phyloP scores from a whole-genome alignment of 106 monocot genomes.

The Dioscorea alata region DNA sequence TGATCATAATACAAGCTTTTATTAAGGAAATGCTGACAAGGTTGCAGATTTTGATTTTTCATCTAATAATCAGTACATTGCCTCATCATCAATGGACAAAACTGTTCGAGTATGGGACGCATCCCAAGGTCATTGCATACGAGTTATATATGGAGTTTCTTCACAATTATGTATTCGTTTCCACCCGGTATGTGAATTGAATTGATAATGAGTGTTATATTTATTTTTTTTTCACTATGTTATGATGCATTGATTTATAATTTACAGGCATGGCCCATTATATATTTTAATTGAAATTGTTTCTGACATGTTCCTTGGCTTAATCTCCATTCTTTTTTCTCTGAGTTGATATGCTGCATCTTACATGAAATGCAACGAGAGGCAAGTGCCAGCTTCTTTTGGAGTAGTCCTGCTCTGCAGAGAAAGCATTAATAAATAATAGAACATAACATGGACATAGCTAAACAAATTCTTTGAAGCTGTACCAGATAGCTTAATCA shows the following conservation, averaged over 20 bases:
- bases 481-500: too few relatives aligned
- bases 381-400: too few relatives aligned
- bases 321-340: too few relatives aligned
- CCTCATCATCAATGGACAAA: constrained; percentile 95
- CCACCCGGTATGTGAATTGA: constrained; percentile 59
- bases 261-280: neutral
- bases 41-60: constrained; percentile 99
- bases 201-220: neutral
- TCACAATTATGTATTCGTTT: constrained; percentile 91
- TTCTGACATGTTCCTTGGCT: too few relatives aligned
- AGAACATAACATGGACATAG: too few relatives aligned
- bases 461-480: too few relatives aligned
- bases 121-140: constrained; percentile 76
- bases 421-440: too few relatives aligned
- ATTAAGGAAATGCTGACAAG: constrained; percentile 33
- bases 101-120: constrained; percentile 94
- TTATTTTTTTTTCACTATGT: too few relatives aligned
- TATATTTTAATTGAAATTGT: too few relatives aligned
- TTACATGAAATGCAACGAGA: too few relatives aligned
- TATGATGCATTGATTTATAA: neutral
- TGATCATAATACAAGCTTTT: neutral
- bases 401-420: too few relatives aligned
- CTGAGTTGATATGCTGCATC: too few relatives aligned
- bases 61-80: constrained; percentile 96
- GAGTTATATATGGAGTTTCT: constrained; percentile 93